Evolutionary conservation across 106 monocot genomes (phyloP), one percentile per base, ranked within the genome.

Genomic region (Posidonia australis): DNA sequence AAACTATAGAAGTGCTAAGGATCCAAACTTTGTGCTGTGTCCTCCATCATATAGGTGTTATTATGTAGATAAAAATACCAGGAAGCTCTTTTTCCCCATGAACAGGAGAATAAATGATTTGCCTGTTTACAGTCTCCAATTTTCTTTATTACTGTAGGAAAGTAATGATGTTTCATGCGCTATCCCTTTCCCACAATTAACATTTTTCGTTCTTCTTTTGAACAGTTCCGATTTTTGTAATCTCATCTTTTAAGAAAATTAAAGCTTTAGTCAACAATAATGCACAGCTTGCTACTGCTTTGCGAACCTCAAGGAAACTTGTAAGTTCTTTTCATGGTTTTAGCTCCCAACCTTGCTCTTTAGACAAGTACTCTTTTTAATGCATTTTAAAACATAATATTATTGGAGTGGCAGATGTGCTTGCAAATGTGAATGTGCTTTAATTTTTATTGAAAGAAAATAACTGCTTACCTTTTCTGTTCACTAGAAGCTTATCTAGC

Each of bases 181-280:
- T 55, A 23, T 55, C 24, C 10, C 54, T 55, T 9, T 20, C 6
- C 20, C 1, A 16, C 1, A 42, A 19, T 62, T 47, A 11, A n/a
- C n/a, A n/a, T n/a, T n/a, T n/a, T n/a, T n/a, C n/a, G n/a, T 71
- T 68, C 22, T 47, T 70, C 25, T 69, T 29, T 22, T 72, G 27
- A 86, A 77, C 74, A 98, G 98, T 98, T 64, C 98, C 98, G 54
- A 88, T 98, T 49, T 77, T 82, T 51, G 85, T 98, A 47, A 71
- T 98, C 77, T 84, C 84, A 57, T 78, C 86, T 54, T 98, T 98
- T 74, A 98, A 87, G 79, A 98, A 98, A 79, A 98, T 98, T 30
- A 98, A 86, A 72, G 84, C 98, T 42, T 72, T 91, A 51, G 78
- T 91, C 29, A 82, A 78, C 56, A 83, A 67, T 46, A 78, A 84